A percentile compares a stretch with the other conserved stretches of the same genome.
phyloP scores from a whole-genome alignment of 2,329 filamentous ascomycete species.

The Davidsoniella virescens region DNA sequence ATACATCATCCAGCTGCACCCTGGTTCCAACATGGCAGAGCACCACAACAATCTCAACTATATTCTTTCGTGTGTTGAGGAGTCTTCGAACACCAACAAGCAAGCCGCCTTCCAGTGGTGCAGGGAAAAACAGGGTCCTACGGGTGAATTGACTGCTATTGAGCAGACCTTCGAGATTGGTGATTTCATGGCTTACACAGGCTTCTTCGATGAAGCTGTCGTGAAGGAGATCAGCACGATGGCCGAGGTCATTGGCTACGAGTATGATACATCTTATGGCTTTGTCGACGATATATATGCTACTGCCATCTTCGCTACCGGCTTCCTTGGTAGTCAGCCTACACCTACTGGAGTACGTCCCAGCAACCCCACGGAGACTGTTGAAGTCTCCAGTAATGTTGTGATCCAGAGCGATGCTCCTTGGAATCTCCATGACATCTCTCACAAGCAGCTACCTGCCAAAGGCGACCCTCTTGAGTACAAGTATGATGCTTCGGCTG shows the following conservation, averaged over 20 bases:
- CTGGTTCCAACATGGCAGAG: too few species aligned
- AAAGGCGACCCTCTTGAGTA: conserved; percentile 16
- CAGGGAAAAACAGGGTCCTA: too few species aligned
- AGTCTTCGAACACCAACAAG: too few species aligned
- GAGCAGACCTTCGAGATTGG: conserved; percentile 5
- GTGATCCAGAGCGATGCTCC: conserved; percentile 19
- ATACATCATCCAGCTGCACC: too few species aligned
- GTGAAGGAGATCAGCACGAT: conserved; percentile 13
- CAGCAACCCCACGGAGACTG: too few species aligned
- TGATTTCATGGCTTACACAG: conserved; percentile 13
- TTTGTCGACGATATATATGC: neutral
- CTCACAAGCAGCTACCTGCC: conserved; percentile 5
- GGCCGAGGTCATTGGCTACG: conserved; percentile 4
- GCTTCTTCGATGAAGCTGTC: conserved; percentile 10
- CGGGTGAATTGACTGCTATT: neutral
- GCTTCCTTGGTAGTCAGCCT: too few species aligned
- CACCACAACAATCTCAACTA: too few species aligned
- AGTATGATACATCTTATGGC: conserved; percentile 6
- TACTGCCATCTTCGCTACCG: neutral
- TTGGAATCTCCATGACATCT: conserved; percentile 16
- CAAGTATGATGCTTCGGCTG: conserved; percentile 21
- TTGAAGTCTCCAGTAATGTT: too few species aligned
- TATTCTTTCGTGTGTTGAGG: too few species aligned
- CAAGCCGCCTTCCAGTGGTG: too few species aligned
- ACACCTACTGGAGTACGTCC: neutral